Evolutionary conservation across 176 grass and related monocot genomes (phyloP), one percentile per base, ranked within the genome.

Genomic region (Alopecurus myosuroides): DNA sequence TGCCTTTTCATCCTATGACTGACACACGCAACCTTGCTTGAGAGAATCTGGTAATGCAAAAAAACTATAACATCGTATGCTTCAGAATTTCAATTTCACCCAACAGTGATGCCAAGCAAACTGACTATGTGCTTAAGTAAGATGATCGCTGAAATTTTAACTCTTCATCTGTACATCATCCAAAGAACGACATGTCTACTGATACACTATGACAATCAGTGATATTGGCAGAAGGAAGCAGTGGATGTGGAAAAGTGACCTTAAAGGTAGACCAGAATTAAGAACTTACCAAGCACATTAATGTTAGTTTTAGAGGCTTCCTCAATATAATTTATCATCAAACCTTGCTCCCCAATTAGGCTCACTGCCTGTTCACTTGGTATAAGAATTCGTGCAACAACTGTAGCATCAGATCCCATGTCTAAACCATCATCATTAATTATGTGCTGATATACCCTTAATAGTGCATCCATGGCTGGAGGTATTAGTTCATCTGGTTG

Each of bases 231-330:
- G 22, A 81, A 89, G 17, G 17, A 69, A 81, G 13, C 31, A 85
- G 29, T 9, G 23, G 17, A 62, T 69, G 30, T 60, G 22, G 41
- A 61, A 71, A 83, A 23, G 11, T 71, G n/a, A 83, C 65, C 41
- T 70, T 42, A 69, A 40, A 50, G 68, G 46, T 50, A 40, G 11
- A 70, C 57, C 40, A 70, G 66, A 81, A 19, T 33, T 69, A 81
- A 65, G 41, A 82, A 83, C 49, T 76, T 91, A 91, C 79, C 86
- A 81, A 91, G 76, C 63, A 91, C 52, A 75, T 20, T 49, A 46
- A 91, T 91, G 66, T 74, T 64, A 20, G 89, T 88, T 80, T 88
- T 71, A 60, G 85, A 88, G 85, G 89, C 82, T 81, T 85, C 28
- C 85, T 81, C 73, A 53, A 91, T 85, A 74, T 58, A 91, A 58